phyloP scores from a whole-genome alignment of 2,329 filamentous ascomycete species.

The Epichloe sp. region DNA sequence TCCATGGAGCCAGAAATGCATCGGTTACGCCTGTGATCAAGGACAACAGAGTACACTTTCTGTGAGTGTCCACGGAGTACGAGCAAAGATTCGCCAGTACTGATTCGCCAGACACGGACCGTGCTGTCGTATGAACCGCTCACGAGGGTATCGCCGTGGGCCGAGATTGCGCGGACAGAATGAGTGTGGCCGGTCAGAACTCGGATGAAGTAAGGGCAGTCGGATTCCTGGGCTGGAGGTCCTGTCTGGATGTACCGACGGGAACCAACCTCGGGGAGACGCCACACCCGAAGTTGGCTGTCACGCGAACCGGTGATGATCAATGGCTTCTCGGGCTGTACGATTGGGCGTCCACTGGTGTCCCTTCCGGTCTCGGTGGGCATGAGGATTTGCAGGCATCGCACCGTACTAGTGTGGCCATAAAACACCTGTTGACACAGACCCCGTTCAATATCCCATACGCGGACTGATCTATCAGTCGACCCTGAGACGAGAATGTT shows the following conservation, averaged over 20 bases:
- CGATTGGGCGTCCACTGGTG: conserved; percentile 58
- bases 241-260: conserved; percentile 67
- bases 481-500: conserved; percentile 93
- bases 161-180: conserved; percentile 90
- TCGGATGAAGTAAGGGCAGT: conserved; percentile 91
- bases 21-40: conserved; percentile 81
- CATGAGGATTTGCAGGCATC: conserved; percentile 88
- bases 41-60: conserved; percentile 94
- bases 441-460: conserved; percentile 94
- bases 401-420: conserved; percentile 92
- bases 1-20: conserved; percentile 99
- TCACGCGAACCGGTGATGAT: conserved; percentile 97
- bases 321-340: conserved; percentile 87
- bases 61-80: conserved; percentile 74
- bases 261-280: conserved; percentile 69
- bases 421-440: conserved; percentile 92
- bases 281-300: conserved; percentile 89
- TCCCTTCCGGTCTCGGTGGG: conserved; percentile 64
- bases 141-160: conserved; percentile 88
- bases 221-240: conserved; percentile 57
- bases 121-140: conserved; percentile 95
- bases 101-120: conserved; percentile 94
- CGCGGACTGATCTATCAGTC: conserved; percentile 93
- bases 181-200: conserved; percentile 77
- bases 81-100: conserved; percentile 78